Evolutionary conservation across 331 rosid genomes (phyloP).

Genomic region (Rosa hybrid): DNA sequence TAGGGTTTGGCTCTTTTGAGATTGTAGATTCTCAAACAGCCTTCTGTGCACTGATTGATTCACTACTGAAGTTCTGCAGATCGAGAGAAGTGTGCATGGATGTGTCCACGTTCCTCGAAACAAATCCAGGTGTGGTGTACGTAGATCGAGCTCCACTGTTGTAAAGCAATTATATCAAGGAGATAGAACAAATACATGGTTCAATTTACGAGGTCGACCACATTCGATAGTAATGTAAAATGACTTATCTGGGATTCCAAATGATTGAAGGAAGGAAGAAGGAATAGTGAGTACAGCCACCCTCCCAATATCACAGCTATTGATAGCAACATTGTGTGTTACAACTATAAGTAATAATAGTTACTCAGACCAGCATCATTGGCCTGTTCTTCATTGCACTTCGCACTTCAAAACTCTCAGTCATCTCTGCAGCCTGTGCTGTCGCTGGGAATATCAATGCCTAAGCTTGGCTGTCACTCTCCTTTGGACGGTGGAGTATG

Average conservation of each 20-base stretch:
- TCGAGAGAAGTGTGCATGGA: background rate
- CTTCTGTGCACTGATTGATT: background rate
- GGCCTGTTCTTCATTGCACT: slow-evolving; percentile 16
- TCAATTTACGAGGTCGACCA: slow-evolving; percentile 21
- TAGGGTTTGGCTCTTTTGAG: background rate
- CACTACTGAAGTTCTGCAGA: background rate
- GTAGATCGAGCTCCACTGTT: background rate
- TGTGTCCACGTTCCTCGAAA: slow-evolving; percentile 14
- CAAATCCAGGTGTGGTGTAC: slow-evolving; percentile 1
- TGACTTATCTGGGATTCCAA: slow-evolving; percentile 5
- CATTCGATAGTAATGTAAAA: background rate
- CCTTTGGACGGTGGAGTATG: background rate
- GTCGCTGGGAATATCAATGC: background rate
- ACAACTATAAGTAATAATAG: background rate
- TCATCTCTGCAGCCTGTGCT: background rate
- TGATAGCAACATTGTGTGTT: background rate
- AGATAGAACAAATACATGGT: slow-evolving; percentile 6
- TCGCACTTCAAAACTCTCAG: background rate
- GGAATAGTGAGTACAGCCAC: slow-evolving; percentile 34
- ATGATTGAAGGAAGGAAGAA: background rate
- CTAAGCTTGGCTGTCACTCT: slow-evolving; percentile 21
- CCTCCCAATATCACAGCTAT: slow-evolving; percentile 12
- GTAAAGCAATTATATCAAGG: background rate
- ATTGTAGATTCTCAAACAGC: background rate
- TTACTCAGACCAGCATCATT: slow-evolving; percentile 30